Conservation (phyloP, 441 rosid species). For the Adansonia madagascariensis region DNA sequence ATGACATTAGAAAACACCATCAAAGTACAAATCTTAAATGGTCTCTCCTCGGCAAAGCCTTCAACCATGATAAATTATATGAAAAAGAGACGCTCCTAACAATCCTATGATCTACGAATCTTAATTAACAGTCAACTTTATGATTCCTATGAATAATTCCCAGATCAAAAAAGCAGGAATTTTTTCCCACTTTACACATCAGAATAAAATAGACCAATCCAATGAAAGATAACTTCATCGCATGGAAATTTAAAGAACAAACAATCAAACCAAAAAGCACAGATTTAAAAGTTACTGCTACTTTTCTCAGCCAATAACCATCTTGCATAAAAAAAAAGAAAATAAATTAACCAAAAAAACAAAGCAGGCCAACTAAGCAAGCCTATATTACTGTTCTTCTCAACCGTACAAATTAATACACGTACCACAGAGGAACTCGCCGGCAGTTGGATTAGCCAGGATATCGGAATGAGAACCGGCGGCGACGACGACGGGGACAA, state of each 20-base stretch:
- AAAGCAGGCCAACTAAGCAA: neutral
- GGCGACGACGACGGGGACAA: constrained; percentile 25
- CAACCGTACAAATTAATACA: neutral
- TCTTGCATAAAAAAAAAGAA: neutral
- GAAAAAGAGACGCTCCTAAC: neutral
- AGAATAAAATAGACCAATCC: neutral
- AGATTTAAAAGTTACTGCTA: neutral
- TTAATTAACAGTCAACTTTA: neutral
- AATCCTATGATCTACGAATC: neutral
- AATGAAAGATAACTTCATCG: neutral
- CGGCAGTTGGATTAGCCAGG: constrained; percentile 62
- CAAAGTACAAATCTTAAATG: neutral
- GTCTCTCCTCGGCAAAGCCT: neutral
- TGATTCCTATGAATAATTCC: neutral
- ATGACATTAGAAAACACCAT: neutral
- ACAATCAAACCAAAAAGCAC: constrained; percentile 1
- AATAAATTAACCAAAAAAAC: neutral
- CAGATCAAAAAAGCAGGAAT: neutral
- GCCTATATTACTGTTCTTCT: neutral
- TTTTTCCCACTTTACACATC: neutral
- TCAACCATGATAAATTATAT: neutral
- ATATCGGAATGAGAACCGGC: constrained; percentile 53
- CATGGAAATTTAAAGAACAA: neutral
- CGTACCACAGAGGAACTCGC: constrained; percentile 77
- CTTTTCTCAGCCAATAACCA: neutral